Evolutionary conservation across 257 asterid genomes (phyloP).

Genomic region (Nicotiana otophora): DNA sequence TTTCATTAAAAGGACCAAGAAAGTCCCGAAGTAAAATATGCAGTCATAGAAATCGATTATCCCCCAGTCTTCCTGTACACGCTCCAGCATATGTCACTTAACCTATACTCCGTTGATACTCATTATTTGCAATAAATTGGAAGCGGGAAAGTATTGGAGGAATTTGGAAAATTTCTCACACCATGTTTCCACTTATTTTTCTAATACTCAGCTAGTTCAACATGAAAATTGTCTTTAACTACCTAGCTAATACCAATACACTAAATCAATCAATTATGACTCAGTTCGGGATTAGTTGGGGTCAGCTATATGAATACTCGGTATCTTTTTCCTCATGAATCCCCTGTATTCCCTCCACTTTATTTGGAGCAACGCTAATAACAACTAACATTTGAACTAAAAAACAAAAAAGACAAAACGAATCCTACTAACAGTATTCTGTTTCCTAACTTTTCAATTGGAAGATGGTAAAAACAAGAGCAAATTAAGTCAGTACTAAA

Average conservation of each 20-base stretch:
- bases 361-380: background rate
- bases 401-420: background rate
- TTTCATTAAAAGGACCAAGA: constrained; percentile 2
- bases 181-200: background rate
- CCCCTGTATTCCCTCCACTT: background rate
- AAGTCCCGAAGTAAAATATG: background rate
- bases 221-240: background rate
- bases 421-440: background rate
- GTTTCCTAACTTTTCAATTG: background rate
- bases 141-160: background rate
- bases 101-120: background rate
- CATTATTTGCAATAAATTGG: background rate
- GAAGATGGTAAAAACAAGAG: background rate
- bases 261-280: background rate
- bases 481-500: background rate
- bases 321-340: background rate
- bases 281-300: background rate
- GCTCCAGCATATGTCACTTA: background rate
- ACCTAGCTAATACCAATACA: background rate
- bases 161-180: background rate
- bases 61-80: background rate
- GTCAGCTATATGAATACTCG: background rate
- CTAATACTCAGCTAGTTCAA: background rate
- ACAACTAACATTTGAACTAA: background rate
- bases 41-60: background rate